phyloP scores from a whole-genome alignment of 495 filamentous ascomycete species.

The Hyaloscypha variabilis region DNA sequence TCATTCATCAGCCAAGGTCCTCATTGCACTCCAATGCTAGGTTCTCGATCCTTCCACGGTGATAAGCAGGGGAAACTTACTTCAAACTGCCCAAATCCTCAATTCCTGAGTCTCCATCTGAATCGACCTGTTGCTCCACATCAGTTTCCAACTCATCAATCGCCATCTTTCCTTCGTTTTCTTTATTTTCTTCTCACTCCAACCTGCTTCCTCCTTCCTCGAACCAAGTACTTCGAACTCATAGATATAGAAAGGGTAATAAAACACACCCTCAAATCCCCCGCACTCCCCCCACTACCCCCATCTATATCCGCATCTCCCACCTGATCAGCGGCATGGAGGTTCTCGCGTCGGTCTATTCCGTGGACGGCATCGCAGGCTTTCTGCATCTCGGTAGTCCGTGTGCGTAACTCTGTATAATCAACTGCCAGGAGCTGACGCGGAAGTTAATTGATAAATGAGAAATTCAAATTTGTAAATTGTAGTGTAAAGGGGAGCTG shows the following conservation, averaged over 20 bases:
- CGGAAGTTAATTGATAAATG: not conserved
- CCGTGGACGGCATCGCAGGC: not conserved
- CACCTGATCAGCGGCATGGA: too few relatives aligned
- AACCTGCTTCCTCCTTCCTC: not conserved
- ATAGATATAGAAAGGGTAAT: not conserved
- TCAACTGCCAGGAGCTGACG: not conserved
- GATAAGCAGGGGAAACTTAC: not conserved
- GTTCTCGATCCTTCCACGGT: too few relatives aligned
- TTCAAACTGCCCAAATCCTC: not conserved
- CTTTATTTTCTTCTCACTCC: not conserved
- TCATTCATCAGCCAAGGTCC: too few relatives aligned
- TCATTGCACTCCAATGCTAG: too few relatives aligned
- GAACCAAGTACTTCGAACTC: not conserved
- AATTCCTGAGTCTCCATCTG: not conserved
- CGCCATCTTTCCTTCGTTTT: not conserved
- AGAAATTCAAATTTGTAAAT: too few relatives aligned
- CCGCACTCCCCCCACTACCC: too few relatives aligned
- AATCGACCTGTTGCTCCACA: not conserved
- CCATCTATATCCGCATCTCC: too few relatives aligned
- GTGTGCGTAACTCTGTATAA: not conserved
- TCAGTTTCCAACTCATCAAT: not conserved
- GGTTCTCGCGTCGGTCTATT: too few relatives aligned
- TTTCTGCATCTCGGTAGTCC: not conserved
- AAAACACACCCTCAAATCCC: too few relatives aligned
- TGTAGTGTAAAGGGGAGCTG: not conserved